Base-by-base conservation (phyloP, 768 basidiomycete genomes). In the Boletus sensibilis region DNA sequence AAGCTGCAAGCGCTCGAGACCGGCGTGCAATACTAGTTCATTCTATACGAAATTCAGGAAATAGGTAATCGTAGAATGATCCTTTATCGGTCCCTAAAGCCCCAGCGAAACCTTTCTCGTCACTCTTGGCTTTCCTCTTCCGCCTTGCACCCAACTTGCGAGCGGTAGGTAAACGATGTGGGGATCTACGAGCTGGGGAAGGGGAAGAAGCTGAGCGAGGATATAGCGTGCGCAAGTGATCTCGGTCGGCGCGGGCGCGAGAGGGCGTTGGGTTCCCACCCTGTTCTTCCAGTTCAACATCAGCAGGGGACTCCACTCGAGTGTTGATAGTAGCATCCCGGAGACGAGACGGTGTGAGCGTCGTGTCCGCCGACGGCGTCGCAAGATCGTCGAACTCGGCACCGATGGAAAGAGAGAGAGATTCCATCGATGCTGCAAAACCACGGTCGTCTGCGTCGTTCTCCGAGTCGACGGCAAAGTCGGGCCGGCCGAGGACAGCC, bases 171-270 rank as follows among this genome's bases (percentile, higher is more conserved):
- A 60, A 61, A 39, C 72, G 68, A 46, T 65, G 66, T 3, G 70
- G 64, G 20, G 71, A 61, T 50, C 72, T 61, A 47, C 83, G 70
- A 8, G 71, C 77, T 29, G 84, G 84, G 0, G 84, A 85, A 27
- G 81, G 84, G 0, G 83, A 83, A 5, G 82, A 83, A 4, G 79
- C 62, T 1, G 80, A 77, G 25, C 79, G 67, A 55, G 68, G 66
- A 42, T 68, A 64, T 57, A 73, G 56, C 31, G 71, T 51, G 57
- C 71, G 62, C 53, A 73, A 67, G 25, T 68, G 66, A 39, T 74
- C 59, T 41, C 64, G 55, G 44, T 66, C 46, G 20, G 38, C 60
- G 37, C 72, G 67, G 23, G 62, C 39, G 53, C 51, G 58, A 50
- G 34, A 61, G 64, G 53, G 55, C 63, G 59, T 34, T 13, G 40